Base-by-base conservation (phyloP, 192 early-diverging fungal genomes). In the Geranomyces variabilis region DNA sequence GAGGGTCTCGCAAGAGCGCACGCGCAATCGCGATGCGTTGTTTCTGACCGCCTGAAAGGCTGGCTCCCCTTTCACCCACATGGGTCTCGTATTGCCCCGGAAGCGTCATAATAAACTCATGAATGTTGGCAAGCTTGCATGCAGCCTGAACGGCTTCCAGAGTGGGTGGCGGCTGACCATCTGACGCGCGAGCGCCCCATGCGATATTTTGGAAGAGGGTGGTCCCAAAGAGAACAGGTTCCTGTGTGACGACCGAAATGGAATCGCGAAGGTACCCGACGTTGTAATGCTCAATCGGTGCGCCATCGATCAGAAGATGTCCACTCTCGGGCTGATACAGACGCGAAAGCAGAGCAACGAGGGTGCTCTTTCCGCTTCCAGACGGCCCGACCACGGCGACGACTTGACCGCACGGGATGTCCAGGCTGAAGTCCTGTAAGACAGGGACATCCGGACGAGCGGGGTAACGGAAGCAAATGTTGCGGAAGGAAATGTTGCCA, bases 341-440 rank as follows among this genome's bases (percentile, higher is more conserved):
- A 44, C 96, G 88, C 79, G 94, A 88, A 22, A 97, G 62, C 46
- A 97, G 82, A 45, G 85, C 81, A 12, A 96, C 84, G 71, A 91
- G 89, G 21, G 95, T 99, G 14, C 88, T 90, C 74, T 95, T 98
- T 48, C 86, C 89, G 53, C 86, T 87, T 15, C 96, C 96, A 8
- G 91, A 93, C 60, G 82, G 84, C 47, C 96, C 96, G 10, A 96
- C 96, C 65, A 97, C 83, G 24, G 94, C 95, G n/a, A 95, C 89
- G 10, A 89, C 93, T 74, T 88, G 80, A n/a, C 96, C 94, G 5
- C 92, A 83, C 34, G 78, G 63, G 49, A 95, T 85, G 22, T 69
- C 86, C 31, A 98, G 79, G 71, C 70, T 85, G 47, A 97, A 79
- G 49, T 87, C 80, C 24, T 90, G 85, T 64, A 98, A 79, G 53